Evolutionary conservation across 2,329 filamentous ascomycete genomes (phyloP).

Genomic region (Pestalotiopsis sp.): DNA sequence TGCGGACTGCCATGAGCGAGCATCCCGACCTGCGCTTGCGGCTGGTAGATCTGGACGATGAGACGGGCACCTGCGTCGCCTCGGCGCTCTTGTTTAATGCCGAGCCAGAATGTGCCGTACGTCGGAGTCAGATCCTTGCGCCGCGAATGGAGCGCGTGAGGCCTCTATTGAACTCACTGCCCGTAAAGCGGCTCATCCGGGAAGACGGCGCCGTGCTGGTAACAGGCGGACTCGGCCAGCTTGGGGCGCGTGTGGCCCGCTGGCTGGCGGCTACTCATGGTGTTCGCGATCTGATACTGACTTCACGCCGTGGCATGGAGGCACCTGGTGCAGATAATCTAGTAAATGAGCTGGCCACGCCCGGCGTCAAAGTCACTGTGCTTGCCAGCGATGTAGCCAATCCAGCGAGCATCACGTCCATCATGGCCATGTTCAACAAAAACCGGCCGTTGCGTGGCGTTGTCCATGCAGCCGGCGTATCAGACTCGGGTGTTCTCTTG

Average conservation of each 20-base stretch:
- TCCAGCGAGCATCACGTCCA: conserved; percentile 17
- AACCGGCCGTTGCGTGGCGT: conserved; percentile 30
- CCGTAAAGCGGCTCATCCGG: conserved; percentile 17
- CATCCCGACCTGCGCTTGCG: conserved; percentile 28
- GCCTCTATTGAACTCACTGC: conserved; percentile 5
- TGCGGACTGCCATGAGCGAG: conserved; percentile 28
- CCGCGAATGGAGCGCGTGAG: conserved; percentile 21
- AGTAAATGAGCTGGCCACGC: conserved; percentile 21
- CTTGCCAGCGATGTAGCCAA: conserved; percentile 25
- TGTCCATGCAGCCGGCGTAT: conserved; percentile 28
- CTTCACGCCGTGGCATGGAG: conserved; percentile 28
- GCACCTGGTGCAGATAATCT: conserved; percentile 23
- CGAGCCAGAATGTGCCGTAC: conserved; percentile 24
- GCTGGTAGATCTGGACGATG: conserved; percentile 23
- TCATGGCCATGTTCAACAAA: conserved; percentile 22
- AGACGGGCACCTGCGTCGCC: conserved; percentile 7
- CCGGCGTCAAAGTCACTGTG: conserved; percentile 24
- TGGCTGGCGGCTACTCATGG: conserved; percentile 24
- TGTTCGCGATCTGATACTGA: conserved; percentile 28
- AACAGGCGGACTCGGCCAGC: conserved; percentile 28
- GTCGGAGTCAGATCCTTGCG: conserved; percentile 17
- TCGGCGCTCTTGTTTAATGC: conserved; percentile 17
- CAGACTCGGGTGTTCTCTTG: conserved; percentile 25
- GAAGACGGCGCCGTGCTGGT: conserved; percentile 27
- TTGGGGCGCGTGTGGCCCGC: conserved; percentile 25